Conservation (phyloP, 2,329 filamentous ascomycete species). For the Colletotrichum truncatum region DNA sequence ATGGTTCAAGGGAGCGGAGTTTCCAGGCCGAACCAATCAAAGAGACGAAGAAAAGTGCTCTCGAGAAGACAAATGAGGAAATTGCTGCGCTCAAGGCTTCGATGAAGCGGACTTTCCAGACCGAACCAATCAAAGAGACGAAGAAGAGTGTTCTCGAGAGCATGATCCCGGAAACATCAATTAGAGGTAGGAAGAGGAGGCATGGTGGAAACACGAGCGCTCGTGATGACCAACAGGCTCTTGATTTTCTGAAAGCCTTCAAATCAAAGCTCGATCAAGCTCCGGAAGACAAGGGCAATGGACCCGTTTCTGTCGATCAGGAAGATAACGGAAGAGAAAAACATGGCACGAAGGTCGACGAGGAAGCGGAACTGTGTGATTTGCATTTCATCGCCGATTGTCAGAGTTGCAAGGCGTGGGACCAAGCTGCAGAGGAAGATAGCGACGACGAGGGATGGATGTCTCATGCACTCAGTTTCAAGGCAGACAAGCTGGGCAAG, state of each 20-base stretch:
- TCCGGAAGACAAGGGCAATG: constrained; percentile 48
- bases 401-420: constrained; percentile 90
- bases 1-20: constrained; percentile 81
- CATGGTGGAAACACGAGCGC: constrained; percentile 63
- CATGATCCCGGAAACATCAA: constrained; percentile 78
- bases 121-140: constrained; percentile 61
- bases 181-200: constrained; percentile 75
- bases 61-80: constrained; percentile 81
- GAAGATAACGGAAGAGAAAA: constrained; percentile 35
- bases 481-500: constrained; percentile 90
- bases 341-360: constrained; percentile 60
- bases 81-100: constrained; percentile 84
- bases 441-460: constrained; percentile 81
- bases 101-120: constrained; percentile 73
- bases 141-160: constrained; percentile 75
- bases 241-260: constrained; percentile 82
- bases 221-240: constrained; percentile 68
- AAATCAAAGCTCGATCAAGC: constrained; percentile 75
- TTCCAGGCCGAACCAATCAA: constrained; percentile 58
- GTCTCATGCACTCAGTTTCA: constrained; percentile 84
- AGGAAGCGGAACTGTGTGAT: constrained; percentile 84
- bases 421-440: constrained; percentile 68
- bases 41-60: constrained; percentile 70
- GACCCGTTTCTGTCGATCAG: constrained; percentile 32
- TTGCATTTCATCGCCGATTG: constrained; percentile 96